Evolutionary conservation across 176 grass and related monocot species (phyloP).

Genomic region (Ensete ventricosum): DNA sequence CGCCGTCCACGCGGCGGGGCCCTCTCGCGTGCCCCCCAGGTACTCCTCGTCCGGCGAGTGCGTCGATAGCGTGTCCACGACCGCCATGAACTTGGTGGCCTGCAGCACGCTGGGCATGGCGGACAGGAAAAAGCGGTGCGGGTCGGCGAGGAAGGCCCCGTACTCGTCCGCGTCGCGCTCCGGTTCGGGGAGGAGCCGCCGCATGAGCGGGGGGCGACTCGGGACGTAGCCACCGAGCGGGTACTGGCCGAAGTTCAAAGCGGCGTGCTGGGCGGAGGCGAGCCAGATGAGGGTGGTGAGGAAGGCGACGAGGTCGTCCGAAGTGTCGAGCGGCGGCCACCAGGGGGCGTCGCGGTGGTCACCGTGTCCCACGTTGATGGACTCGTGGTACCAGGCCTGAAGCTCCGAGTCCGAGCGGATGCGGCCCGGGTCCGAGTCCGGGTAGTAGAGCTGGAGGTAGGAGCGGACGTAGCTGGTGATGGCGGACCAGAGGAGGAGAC

Average conservation of each 20-base stretch:
- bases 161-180: slow-evolving; percentile 47
- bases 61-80: slow-evolving; percentile 91
- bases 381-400: slow-evolving; percentile 79
- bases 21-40: slow-evolving; percentile 58
- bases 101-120: slow-evolving; percentile 79
- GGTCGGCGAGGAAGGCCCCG: slow-evolving; percentile 60
- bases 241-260: slow-evolving; percentile 57
- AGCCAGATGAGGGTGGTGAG: slow-evolving; percentile 88
- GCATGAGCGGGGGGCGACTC: slow-evolving; percentile 34
- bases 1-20: slow-evolving; percentile 56
- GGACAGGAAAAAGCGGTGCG: slow-evolving; percentile 87
- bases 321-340: slow-evolving; percentile 74
- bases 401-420: slow-evolving; percentile 68
- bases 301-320: slow-evolving; percentile 49
- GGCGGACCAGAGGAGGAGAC: slow-evolving; percentile 84
- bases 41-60: slow-evolving; percentile 99
- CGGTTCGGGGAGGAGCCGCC: slow-evolving; percentile 30
- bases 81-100: slow-evolving; percentile 98
- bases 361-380: slow-evolving; percentile 67
- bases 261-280: slow-evolving; percentile 90
- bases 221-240: slow-evolving; percentile 46
- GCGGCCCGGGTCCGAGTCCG: slow-evolving; percentile 41
- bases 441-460: slow-evolving; percentile 88
- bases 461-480: slow-evolving; percentile 66
- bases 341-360: slow-evolving; percentile 53